phyloP scores from a whole-genome alignment of 805 yeast species.

The Candida xyloterini region DNA sequence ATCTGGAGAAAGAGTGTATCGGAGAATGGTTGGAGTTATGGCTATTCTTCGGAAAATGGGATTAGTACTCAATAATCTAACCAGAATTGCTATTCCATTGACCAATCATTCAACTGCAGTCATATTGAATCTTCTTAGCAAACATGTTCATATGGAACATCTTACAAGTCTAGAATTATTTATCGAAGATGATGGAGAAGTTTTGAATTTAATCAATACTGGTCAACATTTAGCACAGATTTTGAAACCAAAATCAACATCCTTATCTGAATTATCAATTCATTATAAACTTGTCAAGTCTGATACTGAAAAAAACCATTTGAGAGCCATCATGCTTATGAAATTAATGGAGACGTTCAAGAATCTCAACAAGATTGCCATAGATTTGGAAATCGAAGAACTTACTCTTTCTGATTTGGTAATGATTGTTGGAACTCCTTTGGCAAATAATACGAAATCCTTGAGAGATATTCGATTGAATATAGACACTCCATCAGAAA shows the following conservation, averaged over 20 bases:
- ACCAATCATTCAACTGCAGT: conserved; percentile 34
- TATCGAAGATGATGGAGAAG: conserved; percentile 32
- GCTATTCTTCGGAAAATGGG: conserved; percentile 34
- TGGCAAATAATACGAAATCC: conserved; percentile 25
- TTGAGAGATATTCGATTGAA: conserved; percentile 28
- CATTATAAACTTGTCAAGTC: conserved; percentile 25
- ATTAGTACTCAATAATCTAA: conserved; percentile 24
- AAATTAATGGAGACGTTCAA: conserved; percentile 29
- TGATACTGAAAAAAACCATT: conserved; percentile 32
- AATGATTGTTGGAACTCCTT: conserved; percentile 33
- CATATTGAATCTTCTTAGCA: conserved; percentile 26
- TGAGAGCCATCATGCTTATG: conserved; percentile 32
- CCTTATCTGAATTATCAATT: conserved; percentile 24
- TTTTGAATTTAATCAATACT: conserved; percentile 29
- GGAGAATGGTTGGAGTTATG: conserved; percentile 34
- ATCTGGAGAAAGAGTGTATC: conserved; percentile 28
- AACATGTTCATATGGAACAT: conserved; percentile 32
- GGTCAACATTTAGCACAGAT: conserved; percentile 27
- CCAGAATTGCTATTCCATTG: conserved; percentile 27
- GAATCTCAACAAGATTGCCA: conserved; percentile 18
- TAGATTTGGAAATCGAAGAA: conserved; percentile 29
- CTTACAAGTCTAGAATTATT: conserved; percentile 25
- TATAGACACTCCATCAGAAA: conserved; percentile 30
- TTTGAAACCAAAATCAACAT: conserved; percentile 23
- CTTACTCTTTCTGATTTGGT: conserved; percentile 31